A percentile compares a stretch with the other conserved stretches of the same genome.
These are phyloP conservation scores for Cladorrhinum sp. DNA, from an alignment of 2,329 filamentous ascomycete genomes.

Conservation along the genomic window DNA sequence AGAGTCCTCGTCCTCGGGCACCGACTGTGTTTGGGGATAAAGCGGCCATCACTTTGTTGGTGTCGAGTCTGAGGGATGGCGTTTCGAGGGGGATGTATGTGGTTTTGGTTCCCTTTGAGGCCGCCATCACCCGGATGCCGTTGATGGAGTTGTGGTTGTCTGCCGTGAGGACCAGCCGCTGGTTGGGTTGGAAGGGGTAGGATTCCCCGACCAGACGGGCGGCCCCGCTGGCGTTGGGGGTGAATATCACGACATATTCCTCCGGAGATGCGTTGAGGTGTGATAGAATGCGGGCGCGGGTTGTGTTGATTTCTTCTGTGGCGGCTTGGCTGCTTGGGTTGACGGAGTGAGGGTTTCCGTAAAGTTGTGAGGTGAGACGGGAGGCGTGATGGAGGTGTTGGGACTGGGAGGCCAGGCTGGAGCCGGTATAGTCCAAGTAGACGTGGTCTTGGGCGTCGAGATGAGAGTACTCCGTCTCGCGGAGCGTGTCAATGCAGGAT, in stretches of 20 bases:
- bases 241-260: slow-evolving; percentile 42
- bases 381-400: slow-evolving; percentile 34
- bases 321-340: slow-evolving; percentile 38
- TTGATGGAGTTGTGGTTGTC: slow-evolving; percentile 45
- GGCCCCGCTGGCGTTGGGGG: slow-evolving; percentile 39
- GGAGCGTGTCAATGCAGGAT: slow-evolving; percentile 32
- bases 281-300: slow-evolving; percentile 33
- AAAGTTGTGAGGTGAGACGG: slow-evolving; percentile 31
- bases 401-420: slow-evolving; percentile 34
- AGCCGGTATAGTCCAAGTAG: slow-evolving; percentile 42
- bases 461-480: slow-evolving; percentile 35
- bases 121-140: slow-evolving; percentile 38
- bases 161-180: slow-evolving; percentile 35
- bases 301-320: slow-evolving; percentile 33
- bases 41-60: slow-evolving; percentile 25
- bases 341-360: slow-evolving; percentile 41
- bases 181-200: slow-evolving; percentile 33
- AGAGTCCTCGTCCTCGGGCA: not conserved
- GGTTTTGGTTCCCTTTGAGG: slow-evolving; percentile 25
- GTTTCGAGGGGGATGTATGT: slow-evolving; percentile 32
- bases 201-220: slow-evolving; percentile 39
- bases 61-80: slow-evolving; percentile 32
- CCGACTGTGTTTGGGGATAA: slow-evolving; percentile 19
- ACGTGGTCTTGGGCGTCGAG: slow-evolving; percentile 38
- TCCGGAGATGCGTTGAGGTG: slow-evolving; percentile 35